These are phyloP conservation scores for Arthrinium phaeospermum DNA, from an alignment of 2,329 filamentous ascomycete genomes.

Conservation along the genomic window DNA sequence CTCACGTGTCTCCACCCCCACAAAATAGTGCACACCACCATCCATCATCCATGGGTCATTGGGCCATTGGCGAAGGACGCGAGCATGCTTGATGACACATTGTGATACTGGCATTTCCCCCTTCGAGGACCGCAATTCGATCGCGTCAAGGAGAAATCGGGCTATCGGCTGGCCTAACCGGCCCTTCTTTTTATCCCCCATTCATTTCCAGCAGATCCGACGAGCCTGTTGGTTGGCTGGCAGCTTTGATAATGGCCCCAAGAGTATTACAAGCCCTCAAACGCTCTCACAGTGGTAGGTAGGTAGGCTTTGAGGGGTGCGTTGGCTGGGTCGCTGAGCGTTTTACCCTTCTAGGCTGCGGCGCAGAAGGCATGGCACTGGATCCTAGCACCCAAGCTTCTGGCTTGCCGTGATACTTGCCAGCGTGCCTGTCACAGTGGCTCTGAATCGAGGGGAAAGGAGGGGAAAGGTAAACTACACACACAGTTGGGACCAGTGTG, in stretches of 20 bases:
- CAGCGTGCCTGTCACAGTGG: not conserved
- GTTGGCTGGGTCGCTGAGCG: not conserved
- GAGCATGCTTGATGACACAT: not conserved
- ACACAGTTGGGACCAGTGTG: not conserved
- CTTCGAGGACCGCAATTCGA: not conserved
- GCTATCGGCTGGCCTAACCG: not conserved
- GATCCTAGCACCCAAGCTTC: constrained; percentile 11
- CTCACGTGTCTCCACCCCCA: constrained; percentile 13
- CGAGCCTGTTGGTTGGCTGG: not conserved
- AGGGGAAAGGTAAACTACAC: not conserved
- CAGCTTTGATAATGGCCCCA: not conserved
- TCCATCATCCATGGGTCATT: constrained; percentile 2
- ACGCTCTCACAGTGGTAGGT: not conserved
- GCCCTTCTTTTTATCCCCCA: not conserved
- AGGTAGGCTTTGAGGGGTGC: not conserved
- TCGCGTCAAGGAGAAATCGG: not conserved
- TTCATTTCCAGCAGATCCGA: not conserved
- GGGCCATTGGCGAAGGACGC: not conserved
- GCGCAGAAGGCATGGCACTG: not conserved
- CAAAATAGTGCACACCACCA: not conserved
- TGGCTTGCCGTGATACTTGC: constrained; percentile 12
- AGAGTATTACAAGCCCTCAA: not conserved
- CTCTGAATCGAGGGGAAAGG: constrained; percentile 10
- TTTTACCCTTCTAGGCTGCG: constrained; percentile 8
- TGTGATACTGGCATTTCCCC: not conserved